Evolutionary conservation across 305 asterid species (phyloP).

Genomic region (Fraxinus greggii): DNA sequence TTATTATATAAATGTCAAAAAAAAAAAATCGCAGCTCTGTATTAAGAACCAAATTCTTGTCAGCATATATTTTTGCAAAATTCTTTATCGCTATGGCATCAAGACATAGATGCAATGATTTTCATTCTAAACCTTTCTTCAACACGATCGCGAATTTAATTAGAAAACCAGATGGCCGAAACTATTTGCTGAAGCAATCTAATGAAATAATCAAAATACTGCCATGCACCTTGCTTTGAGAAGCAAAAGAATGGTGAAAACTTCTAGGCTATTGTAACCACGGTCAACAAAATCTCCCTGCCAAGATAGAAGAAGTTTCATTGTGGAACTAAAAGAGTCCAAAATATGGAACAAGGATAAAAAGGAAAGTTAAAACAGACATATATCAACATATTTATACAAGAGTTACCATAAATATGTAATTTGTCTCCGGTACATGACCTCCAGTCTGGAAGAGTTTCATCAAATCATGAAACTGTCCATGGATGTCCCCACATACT

Average conservation of each 20-base stretch:
- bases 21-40: no score
- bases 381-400: background rate
- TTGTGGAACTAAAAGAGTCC: background rate
- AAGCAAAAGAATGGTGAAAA: constrained; percentile 90
- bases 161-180: background rate
- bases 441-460: constrained; percentile 99
- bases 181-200: background rate
- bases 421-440: constrained; percentile 95
- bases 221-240: constrained; percentile 86
- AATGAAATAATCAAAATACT: background rate
- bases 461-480: constrained; percentile 97
- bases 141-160: background rate
- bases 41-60: constrained; percentile 6
- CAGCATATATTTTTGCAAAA: constrained; percentile 6
- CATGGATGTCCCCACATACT: constrained; percentile 98
- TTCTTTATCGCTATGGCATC: background rate
- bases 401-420: constrained; percentile 81
- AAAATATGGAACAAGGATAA: constrained; percentile 11
- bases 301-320: constrained; percentile 24
- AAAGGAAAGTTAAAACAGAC: constrained; percentile 1
- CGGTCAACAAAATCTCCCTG: constrained; percentile 99
- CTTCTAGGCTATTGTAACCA: constrained; percentile 96
- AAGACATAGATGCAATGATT: constrained; percentile 13
- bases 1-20: background rate
- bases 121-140: constrained; percentile 2